Base-by-base conservation (phyloP, 352 stramenopile genomes). In the Phytophthora hibernalis region DNA sequence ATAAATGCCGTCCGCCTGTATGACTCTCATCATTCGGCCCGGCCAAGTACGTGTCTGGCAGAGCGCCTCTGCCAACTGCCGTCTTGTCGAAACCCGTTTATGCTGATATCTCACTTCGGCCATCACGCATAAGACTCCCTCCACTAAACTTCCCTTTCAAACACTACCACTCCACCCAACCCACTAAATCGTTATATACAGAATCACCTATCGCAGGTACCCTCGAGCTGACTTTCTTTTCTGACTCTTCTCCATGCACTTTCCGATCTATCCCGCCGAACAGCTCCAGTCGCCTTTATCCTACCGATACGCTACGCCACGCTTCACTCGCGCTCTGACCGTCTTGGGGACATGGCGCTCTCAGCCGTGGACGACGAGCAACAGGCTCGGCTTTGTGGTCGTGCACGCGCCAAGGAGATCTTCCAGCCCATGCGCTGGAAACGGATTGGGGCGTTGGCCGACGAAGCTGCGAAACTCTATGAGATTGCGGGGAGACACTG, bases 401-500 rank as follows among this genome's bases (percentile, higher is more conserved):
- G 85, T 35, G 61, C 61, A 5, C 77, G 79, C n/a, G 82, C 82
- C 58, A 90, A 91, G 54, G 72, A 90, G 55, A 84, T 92, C 52
- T 91, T 91, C 70, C 69, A 79, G 48, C 79, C 80, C 26, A 80
- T 85, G 72, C 77, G 79, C 24, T 91, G 84, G 84, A 91, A 89
- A 48, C 79, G 83, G 53, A 85, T 90, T 56, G 74, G 66, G 12
- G 64, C 72, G 16, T 66, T 87, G 18, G 64, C 80, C 2, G 69
- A 78, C 57, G 84, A 89, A 43, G 69, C 79, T 53, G 79, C 82
- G 22, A 79, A 89, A 56, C 76, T 92, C 24, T 91, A 85, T 56
- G 84, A 91, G 49, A 77, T 65, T 64, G 51, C 76, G 9, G 42
- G 67, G 44, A 62, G 50, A 21, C 38, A 54, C 11, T 31, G 12